Evolutionary conservation across 495 filamentous ascomycete genomes (phyloP), one percentile per base, ranked within the genome.

Genomic region (Amphirosellinia nigrospora): DNA sequence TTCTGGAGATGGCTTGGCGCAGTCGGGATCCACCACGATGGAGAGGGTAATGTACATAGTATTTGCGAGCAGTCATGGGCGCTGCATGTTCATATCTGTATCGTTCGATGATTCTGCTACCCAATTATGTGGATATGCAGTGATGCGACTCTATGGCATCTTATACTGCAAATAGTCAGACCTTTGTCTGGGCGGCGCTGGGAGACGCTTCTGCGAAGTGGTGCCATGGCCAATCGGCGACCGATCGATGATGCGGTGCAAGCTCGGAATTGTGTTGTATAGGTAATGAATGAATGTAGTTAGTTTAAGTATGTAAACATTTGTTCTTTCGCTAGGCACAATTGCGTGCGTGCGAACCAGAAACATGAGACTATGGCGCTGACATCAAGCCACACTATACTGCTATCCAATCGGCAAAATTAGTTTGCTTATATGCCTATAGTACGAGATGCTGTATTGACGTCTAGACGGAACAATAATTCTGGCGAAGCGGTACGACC

Each of bases 381-480:
- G 63, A 43, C 32, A 53, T 53, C 45, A 38, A 52, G 63, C 63
- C 63, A 38, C 63, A 52, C 19, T 36, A 32, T 39, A 45, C 9
- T 26, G 16, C 2, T 16, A 34, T 38, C 63, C 63, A 65, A 65
- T 65, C 46, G 63, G 63, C 16, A 65, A 53, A 52, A 64, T 34
- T 28, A 48, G 16, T 19, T 16, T 32, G 28, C 45, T 19, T 65
- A 38, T 52, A 65, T 32, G 28, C 45, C 9, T 65, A 38, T 52
- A 65, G 53, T 65, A 65, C 63, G 63, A 65, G 34, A 38, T n/a
- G 46, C 46, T 65, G 63, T 65, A 65, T 53, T 34, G 63, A 64
- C 61, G 61, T 64, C 9, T 28, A 16, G 26, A 64, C 19, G 28
- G 43, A 19, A 53, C 13, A 32, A 41, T 8, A 7, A n/a, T 41